Evolutionary conservation across 2,329 filamentous ascomycete genomes (phyloP), one percentile per base, ranked within the genome.

Genomic region (Penicillium sp.): DNA sequence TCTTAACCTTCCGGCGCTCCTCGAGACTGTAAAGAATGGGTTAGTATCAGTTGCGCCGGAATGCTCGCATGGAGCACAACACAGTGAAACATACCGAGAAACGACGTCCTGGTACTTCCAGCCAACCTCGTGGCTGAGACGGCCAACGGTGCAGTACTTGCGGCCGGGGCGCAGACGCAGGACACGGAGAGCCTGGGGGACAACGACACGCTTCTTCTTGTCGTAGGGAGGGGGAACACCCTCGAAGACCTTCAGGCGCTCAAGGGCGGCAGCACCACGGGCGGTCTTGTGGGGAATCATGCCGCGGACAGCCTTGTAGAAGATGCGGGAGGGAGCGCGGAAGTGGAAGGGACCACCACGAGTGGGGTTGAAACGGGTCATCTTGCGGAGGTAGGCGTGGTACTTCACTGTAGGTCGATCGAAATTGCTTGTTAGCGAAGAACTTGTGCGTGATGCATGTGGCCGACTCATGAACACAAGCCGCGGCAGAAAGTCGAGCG

Each of bases 41-140:
- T 63, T 37, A 48, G 25, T 52, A 35, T 27, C 5, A 38, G 33
- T 1, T 32, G 7, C 34, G 3, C 6, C 8, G 7, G 5, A 25
- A 9, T 11, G 26, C 29, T 6, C 26, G 5, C 7, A 5, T 32
- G 8, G 35, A 13, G 25, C 4, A 11, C 38, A 9, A 27, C n/a
- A n/a, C 13, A 26, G 5, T 35, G 45, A 49, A 45, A 86, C 90
- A 70, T 80, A 97, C 90, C 88, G 90, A 70, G 85, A 86, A 79
- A 98, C 93, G 72, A 98, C 90, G 74, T 96, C 91, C 83, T 96
- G 88, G 86, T 98, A 97, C 82, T 98, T 98, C 93, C 93, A 98
- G 80, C 93, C 93, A 71, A 97, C 93, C 82, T 98, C 93, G 78
- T 96, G 90, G 77, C 88, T 93, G 72, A 98, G 81, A 78, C 93